Evolutionary conservation across 495 filamentous ascomycete species (phyloP).

Genomic region (Entonaema liquescens): DNA sequence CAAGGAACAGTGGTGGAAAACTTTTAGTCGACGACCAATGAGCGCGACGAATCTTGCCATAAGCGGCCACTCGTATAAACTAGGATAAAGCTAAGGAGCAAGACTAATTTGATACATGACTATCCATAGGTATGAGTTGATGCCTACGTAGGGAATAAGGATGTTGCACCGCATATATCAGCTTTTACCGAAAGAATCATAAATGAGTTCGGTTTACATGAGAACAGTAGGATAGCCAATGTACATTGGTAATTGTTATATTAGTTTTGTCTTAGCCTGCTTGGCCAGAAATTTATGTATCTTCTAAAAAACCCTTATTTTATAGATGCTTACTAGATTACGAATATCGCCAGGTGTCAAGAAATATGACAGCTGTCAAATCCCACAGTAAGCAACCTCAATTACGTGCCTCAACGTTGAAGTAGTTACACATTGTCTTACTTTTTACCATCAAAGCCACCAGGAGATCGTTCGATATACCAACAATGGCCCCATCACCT

Average conservation of each 20-base stretch:
- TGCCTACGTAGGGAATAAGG: too few species aligned
- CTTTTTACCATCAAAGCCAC: background rate
- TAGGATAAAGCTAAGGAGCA: too few species aligned
- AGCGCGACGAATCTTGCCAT: background rate
- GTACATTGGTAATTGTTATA: too few species aligned
- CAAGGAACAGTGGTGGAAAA: too few species aligned
- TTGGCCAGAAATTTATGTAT: too few species aligned
- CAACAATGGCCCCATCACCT: slow-evolving; percentile 41
- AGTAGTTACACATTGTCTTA: background rate
- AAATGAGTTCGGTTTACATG: too few species aligned
- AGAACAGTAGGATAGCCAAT: too few species aligned
- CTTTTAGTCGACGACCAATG: background rate
- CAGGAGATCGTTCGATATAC: background rate
- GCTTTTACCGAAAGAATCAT: too few species aligned
- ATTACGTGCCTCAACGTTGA: background rate
- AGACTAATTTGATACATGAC: too few species aligned
- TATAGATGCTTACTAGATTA: background rate
- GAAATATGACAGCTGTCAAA: slow-evolving; percentile 6
- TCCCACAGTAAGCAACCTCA: background rate
- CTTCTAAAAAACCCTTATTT: background rate
- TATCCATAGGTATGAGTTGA: too few species aligned
- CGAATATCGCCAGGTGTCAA: slow-evolving; percentile 7
- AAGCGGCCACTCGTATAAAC: background rate
- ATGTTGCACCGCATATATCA: too few species aligned
- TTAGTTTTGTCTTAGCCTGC: too few species aligned